Base-by-base conservation (phyloP, 1,284 basidiomycete species). In the Sporisorium iseilematis-ciliati region DNA sequence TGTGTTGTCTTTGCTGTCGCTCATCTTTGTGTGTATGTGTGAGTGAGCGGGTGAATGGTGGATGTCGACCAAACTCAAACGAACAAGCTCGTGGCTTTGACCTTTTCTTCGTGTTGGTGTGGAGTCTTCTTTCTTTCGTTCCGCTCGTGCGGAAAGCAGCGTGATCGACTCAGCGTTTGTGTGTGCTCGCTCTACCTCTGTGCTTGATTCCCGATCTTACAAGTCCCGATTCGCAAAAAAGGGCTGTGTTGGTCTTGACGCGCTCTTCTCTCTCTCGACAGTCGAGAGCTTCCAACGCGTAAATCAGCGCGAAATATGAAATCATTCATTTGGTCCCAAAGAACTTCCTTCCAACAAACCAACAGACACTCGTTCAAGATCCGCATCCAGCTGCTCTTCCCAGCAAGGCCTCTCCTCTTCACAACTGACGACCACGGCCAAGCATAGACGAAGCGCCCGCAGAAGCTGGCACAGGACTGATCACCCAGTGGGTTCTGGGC, bases 61-160 rank as follows among this genome's bases (percentile, higher is more conserved):
- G 48, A 38, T 51, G 35, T 12, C 4, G 14, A 10, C 8, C 14
- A 38, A 14, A 38, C 35, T 38, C 35, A 38, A 16, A 10, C 35
- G 4, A 38, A 14, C n/a, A 20, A 46, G 5, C n/a, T n/a, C n/a
- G n/a, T n/a, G n/a, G n/a, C n/a, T 50, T 31, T 14, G 23, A 23
- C 23, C 18, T 51, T 55, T 58, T 70, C 62, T 70, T 70, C 61
- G 68, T 65, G 68, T 65, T 65, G 62, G 68, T 70, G 68, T 70
- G 68, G 68, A 70, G 68, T 61, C 26, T 14, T 43, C 18, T 23
- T n/a, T 48, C 18, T 48, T 18, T 35, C 42, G 7, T 31, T 26
- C 38, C 20, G 58, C 58, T 57, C 55, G 57, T 66, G 65, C 57
- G 65, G 61, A 50, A 56, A 16, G 35, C 16, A 6, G 29, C 58